Percentiles rank a stretch among this genome's conserved stretches.
phyloP scores from a whole-genome alignment of 2,329 filamentous ascomycete species.

The Aschersonia sp. region DNA sequence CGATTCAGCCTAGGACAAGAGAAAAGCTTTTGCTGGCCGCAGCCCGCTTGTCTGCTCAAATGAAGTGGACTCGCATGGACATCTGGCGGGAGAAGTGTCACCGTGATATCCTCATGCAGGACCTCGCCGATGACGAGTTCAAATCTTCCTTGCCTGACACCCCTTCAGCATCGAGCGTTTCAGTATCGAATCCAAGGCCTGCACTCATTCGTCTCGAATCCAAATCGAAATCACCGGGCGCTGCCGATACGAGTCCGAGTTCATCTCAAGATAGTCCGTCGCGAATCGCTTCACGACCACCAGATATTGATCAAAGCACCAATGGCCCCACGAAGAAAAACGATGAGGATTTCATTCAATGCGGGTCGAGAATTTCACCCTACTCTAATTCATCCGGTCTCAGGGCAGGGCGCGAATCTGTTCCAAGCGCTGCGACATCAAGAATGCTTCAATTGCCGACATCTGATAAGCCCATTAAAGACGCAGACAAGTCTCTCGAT shows the following conservation, averaged over 20 bases:
- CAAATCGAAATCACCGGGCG: slow-evolving; percentile 11
- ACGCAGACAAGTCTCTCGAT: slow-evolving; percentile 7
- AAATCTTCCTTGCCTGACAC: slow-evolving; percentile 1
- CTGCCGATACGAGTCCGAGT: slow-evolving; percentile 11
- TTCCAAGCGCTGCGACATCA: slow-evolving; percentile 16
- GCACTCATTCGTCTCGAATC: slow-evolving; percentile 13
- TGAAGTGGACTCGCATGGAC: slow-evolving; percentile 89
- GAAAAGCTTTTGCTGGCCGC: slow-evolving; percentile 78
- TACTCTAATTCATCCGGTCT: slow-evolving; percentile 8
- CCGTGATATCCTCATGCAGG: slow-evolving; percentile 70
- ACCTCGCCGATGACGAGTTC: slow-evolving; percentile 61
- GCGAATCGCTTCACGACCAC: slow-evolving; percentile 7
- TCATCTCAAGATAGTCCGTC: slow-evolving; percentile 12
- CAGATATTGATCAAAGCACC: slow-evolving; percentile 4
- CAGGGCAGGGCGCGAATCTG: slow-evolving; percentile 14
- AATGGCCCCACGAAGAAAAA: neutral
- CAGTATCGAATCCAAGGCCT: slow-evolving; percentile 11
- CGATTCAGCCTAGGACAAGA: slow-evolving; percentile 78
- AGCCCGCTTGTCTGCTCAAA: slow-evolving; percentile 67
- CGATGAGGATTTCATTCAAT: neutral
- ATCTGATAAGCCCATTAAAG: slow-evolving; percentile 8
- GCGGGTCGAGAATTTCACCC: slow-evolving; percentile 11
- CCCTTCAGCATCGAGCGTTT: slow-evolving; percentile 5
- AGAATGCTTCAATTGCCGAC: slow-evolving; percentile 11
- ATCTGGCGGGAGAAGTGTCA: slow-evolving; percentile 90